Conservation (phyloP, 768 basidiomycete species). For the Calocybe gangraenosa region DNA sequence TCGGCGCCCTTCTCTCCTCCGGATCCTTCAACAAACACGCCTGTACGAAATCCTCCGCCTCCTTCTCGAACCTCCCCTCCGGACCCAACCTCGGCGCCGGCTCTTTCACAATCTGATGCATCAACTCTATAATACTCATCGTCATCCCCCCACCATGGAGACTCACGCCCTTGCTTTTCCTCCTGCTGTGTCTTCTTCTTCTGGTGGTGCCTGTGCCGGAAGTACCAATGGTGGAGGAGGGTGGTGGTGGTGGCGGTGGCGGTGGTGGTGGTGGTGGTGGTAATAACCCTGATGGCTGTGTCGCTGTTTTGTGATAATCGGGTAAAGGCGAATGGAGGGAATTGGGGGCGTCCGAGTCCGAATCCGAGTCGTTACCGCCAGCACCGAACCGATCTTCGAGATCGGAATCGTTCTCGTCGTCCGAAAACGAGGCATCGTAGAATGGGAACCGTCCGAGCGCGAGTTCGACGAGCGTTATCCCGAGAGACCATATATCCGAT, state of each 20-base stretch:
- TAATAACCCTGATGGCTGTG: background rate
- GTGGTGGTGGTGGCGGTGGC: too few relatives aligned
- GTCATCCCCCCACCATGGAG: slow-evolving; percentile 90
- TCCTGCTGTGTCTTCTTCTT: slow-evolving; percentile 39
- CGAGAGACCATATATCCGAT: slow-evolving; percentile 98
- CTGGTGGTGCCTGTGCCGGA: too few relatives aligned
- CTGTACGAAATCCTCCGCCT: slow-evolving; percentile 83
- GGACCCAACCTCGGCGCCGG: slow-evolving; percentile 84
- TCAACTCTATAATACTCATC: slow-evolving; percentile 94
- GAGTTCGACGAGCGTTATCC: slow-evolving; percentile 94
- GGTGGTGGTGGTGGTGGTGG: too few relatives aligned
- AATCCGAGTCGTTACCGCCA: too few relatives aligned
- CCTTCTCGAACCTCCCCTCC: slow-evolving; percentile 57
- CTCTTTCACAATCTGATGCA: slow-evolving; percentile 98
- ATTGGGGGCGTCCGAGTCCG: slow-evolving; percentile 64
- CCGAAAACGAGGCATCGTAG: slow-evolving; percentile 55
- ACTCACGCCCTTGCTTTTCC: slow-evolving; percentile 85
- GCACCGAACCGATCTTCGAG: slow-evolving; percentile 48
- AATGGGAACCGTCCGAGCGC: slow-evolving; percentile 98
- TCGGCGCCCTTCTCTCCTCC: slow-evolving; percentile 73
- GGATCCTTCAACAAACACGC: slow-evolving; percentile 90
- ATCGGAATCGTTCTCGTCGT: slow-evolving; percentile 37
- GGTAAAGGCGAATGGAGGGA: slow-evolving; percentile 1
- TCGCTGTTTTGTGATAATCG: background rate
- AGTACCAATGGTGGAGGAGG: too few relatives aligned